These are phyloP conservation scores for Yamadazyma mexicana DNA, from an alignment of 1,139 yeast species.

Conservation along the genomic window DNA sequence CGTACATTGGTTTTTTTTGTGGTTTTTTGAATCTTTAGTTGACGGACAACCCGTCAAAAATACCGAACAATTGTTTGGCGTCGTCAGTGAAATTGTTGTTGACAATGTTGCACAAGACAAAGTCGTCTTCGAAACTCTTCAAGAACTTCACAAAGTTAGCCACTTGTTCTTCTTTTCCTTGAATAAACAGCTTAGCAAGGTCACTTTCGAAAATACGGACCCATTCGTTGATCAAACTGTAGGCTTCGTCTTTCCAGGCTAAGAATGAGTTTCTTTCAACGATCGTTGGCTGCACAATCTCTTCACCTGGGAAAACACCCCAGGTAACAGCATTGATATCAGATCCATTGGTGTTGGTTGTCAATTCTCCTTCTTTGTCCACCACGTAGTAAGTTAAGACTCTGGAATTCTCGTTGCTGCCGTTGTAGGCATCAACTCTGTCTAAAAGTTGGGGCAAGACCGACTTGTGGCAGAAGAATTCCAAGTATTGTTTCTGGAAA, in stretches of 20 bases:
- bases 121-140: conserved; percentile 25
- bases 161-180: conserved; percentile 27
- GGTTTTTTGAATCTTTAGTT: not conserved
- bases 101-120: conserved; percentile 82
- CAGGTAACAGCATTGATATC: conserved; percentile 95
- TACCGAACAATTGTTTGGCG: conserved; percentile 48
- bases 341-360: conserved; percentile 67
- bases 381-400: conserved; percentile 80
- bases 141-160: conserved; percentile 42
- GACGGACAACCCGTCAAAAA: conserved; percentile 28
- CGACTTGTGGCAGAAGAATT: conserved; percentile 69
- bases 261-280: conserved; percentile 86
- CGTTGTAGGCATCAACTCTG: conserved; percentile 38
- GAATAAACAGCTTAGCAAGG: conserved; percentile 30
- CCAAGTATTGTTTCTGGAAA: conserved; percentile 90
- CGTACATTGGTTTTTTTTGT: not conserved
- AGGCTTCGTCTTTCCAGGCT: conserved; percentile 98
- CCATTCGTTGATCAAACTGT: conserved; percentile 84
- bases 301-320: conserved; percentile 95
- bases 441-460: conserved; percentile 41
- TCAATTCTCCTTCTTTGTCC: conserved; percentile 58
- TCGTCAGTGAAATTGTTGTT: conserved; percentile 75
- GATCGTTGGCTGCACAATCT: conserved; percentile 87
- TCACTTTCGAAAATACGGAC: conserved; percentile 47
- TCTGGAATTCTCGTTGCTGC: conserved; percentile 36